Evolutionary conservation across 1,284 basidiomycete species (phyloP).

Genomic region (Cutaneotrichosporon sp.): DNA sequence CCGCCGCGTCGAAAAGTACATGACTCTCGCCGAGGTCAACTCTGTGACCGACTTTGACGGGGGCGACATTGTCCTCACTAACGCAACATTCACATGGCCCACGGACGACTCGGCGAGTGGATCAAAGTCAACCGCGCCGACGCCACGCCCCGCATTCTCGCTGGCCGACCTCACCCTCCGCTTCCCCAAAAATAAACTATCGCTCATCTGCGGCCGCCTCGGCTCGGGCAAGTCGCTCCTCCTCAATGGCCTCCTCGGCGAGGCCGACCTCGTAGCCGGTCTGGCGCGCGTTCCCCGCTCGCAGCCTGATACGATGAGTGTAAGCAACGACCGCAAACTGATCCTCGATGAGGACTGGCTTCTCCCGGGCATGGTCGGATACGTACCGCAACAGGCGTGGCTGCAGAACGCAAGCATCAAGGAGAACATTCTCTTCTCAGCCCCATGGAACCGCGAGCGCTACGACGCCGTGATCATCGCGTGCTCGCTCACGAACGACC

Average conservation of each 20-base stretch:
- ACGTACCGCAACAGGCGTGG: constrained; percentile 77
- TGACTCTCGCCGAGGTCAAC: constrained; percentile 68
- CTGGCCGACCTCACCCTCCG: constrained; percentile 74
- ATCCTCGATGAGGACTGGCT: constrained; percentile 66
- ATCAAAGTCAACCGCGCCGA: constrained; percentile 60
- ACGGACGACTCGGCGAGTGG: constrained; percentile 57
- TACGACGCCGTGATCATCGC: constrained; percentile 73
- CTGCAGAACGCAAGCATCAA: constrained; percentile 88
- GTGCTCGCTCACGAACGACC: constrained; percentile 75
- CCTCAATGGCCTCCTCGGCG: constrained; percentile 77
- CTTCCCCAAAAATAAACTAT: constrained; percentile 74
- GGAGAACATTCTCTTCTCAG: constrained; percentile 89
- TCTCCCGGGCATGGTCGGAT: constrained; percentile 69
- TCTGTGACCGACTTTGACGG: constrained; percentile 60
- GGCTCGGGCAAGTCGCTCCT: constrained; percentile 77
- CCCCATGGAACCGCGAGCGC: constrained; percentile 73
- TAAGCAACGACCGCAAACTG: constrained; percentile 49
- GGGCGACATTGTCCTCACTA: constrained; percentile 66
- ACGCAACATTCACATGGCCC: constrained; percentile 87
- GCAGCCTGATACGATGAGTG: constrained; percentile 71
- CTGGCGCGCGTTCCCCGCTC: constrained; percentile 73
- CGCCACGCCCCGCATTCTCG: constrained; percentile 74
- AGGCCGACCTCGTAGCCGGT: constrained; percentile 77
- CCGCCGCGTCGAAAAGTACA: constrained; percentile 85
- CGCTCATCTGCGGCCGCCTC: constrained; percentile 70